Evolutionary conservation across 345 rosid genomes (phyloP), one percentile per base, ranked within the genome.

Genomic region (Gynandropsis gynandra): DNA sequence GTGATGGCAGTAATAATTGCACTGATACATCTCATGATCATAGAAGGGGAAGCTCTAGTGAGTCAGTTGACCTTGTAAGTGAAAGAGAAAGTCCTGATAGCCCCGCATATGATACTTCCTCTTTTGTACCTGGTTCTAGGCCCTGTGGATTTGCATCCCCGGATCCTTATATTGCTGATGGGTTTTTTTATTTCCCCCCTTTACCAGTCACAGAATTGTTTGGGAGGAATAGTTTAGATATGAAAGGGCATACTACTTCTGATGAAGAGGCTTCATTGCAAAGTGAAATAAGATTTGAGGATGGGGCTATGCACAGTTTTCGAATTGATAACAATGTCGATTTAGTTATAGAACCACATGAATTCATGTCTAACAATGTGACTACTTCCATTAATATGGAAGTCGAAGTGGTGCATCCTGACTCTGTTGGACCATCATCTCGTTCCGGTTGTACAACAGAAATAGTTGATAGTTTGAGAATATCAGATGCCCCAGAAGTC

Each of bases 161-260:
- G 43, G 77, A 70, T 54, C 73, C 70, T n/a, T 60, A 61, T 57
- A 55, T 51, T 58, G 61, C 50, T 35, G 76, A 71, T 47, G 71
- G 68, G 52, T 72, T 56, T 68, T 71, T 72, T 67, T 80, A 77
- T 71, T 80, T 80, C 67, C 95, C 94, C 19, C 53, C 82, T 61
- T 67, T 88, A 62, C 84, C 95, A 20, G 77, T 80, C 49, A 77
- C 77, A 10, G 66, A 88, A 72, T 79, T 88, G 74, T 80, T 88
- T 82, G 81, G 73, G 59, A 75, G 76, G 52, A 67, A 52, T 63
- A 83, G 63, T 57, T 77, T 78, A 56, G 72, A 70, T 63, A 52
- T 66, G 52, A 69, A 73, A 65, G 84, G 69, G 49, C 54, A 54
- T 65, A 46, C 54, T 47, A 51, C 54, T n/a, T 63, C 65, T 58